Percentiles rank a stretch among this genome's conserved stretches.
Conservation (phyloP, 2,329 filamentous ascomycete genomes). For the Sarocladium oryzae region DNA sequence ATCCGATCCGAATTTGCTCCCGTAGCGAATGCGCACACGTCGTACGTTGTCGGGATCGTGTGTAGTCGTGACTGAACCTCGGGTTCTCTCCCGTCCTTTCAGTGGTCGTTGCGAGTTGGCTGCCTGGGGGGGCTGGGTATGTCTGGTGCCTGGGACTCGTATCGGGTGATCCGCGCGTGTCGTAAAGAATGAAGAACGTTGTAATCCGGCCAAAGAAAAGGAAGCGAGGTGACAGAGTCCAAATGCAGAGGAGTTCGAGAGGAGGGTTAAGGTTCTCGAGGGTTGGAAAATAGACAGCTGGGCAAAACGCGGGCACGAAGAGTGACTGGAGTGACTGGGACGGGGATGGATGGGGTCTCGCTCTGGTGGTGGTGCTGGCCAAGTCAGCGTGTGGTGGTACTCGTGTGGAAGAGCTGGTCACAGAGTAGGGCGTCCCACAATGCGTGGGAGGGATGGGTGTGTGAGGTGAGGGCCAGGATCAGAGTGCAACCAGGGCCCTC, state of each 20-base stretch:
- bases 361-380: not conserved
- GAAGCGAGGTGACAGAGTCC: not conserved
- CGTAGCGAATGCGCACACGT: slow-evolving; percentile 2
- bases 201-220: not conserved
- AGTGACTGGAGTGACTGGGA: no score
- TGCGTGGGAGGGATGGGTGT: no score
- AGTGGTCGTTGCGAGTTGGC: not conserved
- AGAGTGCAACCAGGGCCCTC: no score
- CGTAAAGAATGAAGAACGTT: not conserved
- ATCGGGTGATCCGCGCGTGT: not conserved
- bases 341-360: not conserved
- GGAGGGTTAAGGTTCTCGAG: slow-evolving; percentile 1
- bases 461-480: no score
- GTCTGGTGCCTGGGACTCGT: not conserved
- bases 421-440: no score
- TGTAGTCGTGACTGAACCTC: not conserved
- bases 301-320: not conserved
- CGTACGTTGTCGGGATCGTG: not conserved
- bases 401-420: no score
- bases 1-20: not conserved
- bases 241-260: not conserved
- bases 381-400: not conserved
- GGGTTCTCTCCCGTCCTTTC: not conserved
- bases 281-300: not conserved
- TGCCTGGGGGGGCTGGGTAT: not conserved